Evolutionary conservation across 2,329 filamentous ascomycete genomes (phyloP), one percentile per base, ranked within the genome.

Genomic region (Talaromyces rugulosus): DNA sequence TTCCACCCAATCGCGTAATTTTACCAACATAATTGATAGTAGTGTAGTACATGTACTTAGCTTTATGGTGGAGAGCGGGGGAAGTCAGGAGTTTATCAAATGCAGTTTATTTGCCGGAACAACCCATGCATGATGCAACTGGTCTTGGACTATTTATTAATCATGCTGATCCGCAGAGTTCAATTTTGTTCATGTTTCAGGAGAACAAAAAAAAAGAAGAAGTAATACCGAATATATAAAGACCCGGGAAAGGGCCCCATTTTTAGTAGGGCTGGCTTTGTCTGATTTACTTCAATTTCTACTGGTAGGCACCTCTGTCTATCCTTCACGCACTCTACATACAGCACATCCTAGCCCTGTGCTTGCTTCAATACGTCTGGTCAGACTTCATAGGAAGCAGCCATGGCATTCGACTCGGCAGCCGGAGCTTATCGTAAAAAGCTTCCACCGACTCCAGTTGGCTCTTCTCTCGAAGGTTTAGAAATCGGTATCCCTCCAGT

Each of bases 401-500:
- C 3, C 14, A 53, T 53, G 50, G 50, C 50, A 30, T 5, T 31
- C 30, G 28, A 53, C 5, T 23, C 23, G 12, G 12, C 64, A 42
- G 65, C 62, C 8, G 66, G 65, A 47, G 54, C 64, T 36, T 61
- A 65, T 27, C 53, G 63, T 34, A 68, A 72, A 53, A 68, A 67
- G 58, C 66, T 72, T 33, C 74, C 74, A 7, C 74, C 74, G 27
- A 66, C 75, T 27, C 69, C 69, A 50, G 71, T 70, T 2, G 75
- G 72, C 28, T 70, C 67, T 40, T 76, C 75, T 8, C 68, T 77
- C 8, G 72, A 75, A 65, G 75, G 74, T 9, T 64, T 77, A 30
- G 75, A 77, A 57, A 68, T 68, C 60, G 74, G 74, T 6, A 65
- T 77, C 9, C 74, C 73, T 28, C 74, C 74, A 9, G 63, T 58